Evolutionary conservation across 192 early-diverging fungal species (phyloP).

Genomic region (Umbelopsis sp.): DNA sequence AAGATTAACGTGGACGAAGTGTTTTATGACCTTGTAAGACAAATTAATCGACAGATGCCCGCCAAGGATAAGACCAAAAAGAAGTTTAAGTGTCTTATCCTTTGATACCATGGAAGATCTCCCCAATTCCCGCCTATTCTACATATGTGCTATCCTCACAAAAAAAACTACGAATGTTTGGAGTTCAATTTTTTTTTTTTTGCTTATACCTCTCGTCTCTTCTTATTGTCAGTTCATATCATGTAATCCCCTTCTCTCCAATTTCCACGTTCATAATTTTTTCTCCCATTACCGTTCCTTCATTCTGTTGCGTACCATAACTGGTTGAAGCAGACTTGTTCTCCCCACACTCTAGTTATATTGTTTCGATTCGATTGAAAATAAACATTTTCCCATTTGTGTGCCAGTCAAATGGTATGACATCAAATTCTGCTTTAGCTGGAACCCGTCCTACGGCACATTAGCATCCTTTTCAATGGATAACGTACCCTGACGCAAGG

Average conservation of each 20-base stretch:
- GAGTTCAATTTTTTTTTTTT: neutral
- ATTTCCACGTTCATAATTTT: neutral
- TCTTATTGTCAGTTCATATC: neutral
- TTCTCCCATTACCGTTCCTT: neutral
- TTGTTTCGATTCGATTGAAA: no score
- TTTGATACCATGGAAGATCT: conserved; percentile 15
- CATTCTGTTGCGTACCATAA: neutral
- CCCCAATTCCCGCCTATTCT: neutral
- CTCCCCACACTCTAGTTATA: no score
- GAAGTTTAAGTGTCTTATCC: conserved; percentile 37
- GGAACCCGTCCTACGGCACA: no score
- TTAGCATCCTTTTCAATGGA: no score
- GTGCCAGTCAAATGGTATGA: no score
- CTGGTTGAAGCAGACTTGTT: neutral
- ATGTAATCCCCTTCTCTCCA: neutral
- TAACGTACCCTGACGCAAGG: no score
- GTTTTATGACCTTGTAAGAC: conserved; percentile 88
- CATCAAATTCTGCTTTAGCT: no score
- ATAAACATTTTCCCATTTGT: no score
- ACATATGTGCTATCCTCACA: neutral
- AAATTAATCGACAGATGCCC: conserved; percentile 84
- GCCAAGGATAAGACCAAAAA: conserved; percentile 54
- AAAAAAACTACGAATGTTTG: neutral
- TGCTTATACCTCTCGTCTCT: neutral
- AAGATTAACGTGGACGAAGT: conserved; percentile 92